A percentile compares a stretch with the other conserved stretches of the same genome.
Conservation (phyloP, 23 red algal genomes). For the Agarophyton chilense region DNA sequence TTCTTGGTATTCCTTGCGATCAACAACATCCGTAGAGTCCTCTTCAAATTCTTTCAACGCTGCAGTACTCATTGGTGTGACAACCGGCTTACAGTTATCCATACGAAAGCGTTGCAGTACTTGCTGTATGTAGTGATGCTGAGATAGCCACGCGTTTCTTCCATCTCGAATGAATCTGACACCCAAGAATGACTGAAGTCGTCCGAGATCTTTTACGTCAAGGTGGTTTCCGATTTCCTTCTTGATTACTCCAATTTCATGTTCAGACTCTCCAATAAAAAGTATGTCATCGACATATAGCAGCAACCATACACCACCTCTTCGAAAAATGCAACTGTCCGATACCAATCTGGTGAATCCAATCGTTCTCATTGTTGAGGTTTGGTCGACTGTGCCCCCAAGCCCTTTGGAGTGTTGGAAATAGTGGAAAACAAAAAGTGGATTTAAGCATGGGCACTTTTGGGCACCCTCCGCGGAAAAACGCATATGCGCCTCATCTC, state of each 20-base stretch:
- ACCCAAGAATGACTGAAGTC: not conserved
- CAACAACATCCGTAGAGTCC: not conserved
- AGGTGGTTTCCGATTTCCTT: not conserved
- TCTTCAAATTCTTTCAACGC: not conserved
- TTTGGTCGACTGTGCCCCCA: too few relatives aligned
- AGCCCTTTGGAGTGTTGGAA: too few relatives aligned
- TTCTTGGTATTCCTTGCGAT: not conserved
- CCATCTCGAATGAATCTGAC: not conserved
- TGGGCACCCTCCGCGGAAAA: too few relatives aligned
- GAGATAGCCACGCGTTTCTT: not conserved
- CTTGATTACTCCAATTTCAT: not conserved
- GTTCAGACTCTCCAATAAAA: too few relatives aligned
- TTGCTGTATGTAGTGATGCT: slow-evolving; percentile 2
- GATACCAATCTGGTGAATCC: too few relatives aligned
- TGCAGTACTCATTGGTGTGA: not conserved
- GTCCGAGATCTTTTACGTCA: slow-evolving; percentile 4
- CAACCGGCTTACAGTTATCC: not conserved
- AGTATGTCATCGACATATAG: too few relatives aligned
- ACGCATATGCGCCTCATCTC: too few relatives aligned
- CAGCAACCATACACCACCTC: too few relatives aligned
- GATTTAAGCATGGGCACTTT: too few relatives aligned
- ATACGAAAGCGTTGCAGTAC: not conserved
- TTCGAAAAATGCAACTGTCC: too few relatives aligned
- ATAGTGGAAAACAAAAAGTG: too few relatives aligned
- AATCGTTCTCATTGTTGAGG: too few relatives aligned